Evolutionary conservation across 2,329 filamentous ascomycete species (phyloP), one percentile per base, ranked within the genome.

Genomic region (Piedraia hortae): DNA sequence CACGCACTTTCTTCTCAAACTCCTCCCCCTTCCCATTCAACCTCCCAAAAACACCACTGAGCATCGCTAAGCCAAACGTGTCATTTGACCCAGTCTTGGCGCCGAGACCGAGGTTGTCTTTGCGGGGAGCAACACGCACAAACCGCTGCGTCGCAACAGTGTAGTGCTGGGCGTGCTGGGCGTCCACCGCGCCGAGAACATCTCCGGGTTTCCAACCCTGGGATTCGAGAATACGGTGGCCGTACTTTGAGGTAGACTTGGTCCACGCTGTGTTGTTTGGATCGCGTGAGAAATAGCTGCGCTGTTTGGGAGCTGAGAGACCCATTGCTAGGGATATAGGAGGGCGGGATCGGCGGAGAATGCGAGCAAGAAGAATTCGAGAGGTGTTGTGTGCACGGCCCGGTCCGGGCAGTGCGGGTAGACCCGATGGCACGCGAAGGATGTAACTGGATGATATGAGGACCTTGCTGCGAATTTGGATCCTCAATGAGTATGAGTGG

Each of bases 211-310:
- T 60, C 85, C 85, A 97, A 31, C 85, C 85, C 38, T 91, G 78
- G 9, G 70, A 57, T 21, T 68, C 63, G 39, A 97, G 65, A 34
- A 93, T 82, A 40, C 67, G 74, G 44, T 90, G 80, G 34, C 85
- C 85, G 44, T 85, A 93, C 24, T 65, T 68, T 25, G 59, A 60
- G 31, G 70, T 74, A 42, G 80, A 70, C 37, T 69, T 67, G 25
- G 70, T 67, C 85, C 85, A 97, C 56, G 62, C 65, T 21, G 75
- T 90, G 46, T 93, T 97, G 50, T 93, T 91, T 5, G 85, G 85
- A 47, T 97, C 85, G 42, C 71, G 59, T 33, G 70, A 71, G 40
- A 93, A 66, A 50, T 82, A 89, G 21, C 56, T 56, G 35, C 50
- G 54, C 36, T 17, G 12, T 14, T 22, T 22, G 12, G 12, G 21